Conservation (phyloP, 352 stramenopile genomes). For the Porosira glacialis region DNA sequence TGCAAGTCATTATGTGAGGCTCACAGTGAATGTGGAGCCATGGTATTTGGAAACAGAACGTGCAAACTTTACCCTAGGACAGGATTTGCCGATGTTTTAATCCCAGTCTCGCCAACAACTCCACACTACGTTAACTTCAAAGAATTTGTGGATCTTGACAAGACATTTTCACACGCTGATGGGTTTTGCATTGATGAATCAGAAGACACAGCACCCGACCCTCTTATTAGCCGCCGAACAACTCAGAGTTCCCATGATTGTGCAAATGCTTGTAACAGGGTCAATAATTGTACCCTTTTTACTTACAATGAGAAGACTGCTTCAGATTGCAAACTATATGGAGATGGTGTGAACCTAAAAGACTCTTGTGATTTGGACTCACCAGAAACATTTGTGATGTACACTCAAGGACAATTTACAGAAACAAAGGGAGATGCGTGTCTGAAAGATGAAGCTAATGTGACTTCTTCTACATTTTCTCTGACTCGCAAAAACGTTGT, state of each 20-base stretch:
- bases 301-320: slow-evolving; percentile 15
- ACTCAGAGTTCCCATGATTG: slow-evolving; percentile 22
- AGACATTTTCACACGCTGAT: slow-evolving; percentile 1
- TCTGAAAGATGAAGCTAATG: slow-evolving; percentile 13
- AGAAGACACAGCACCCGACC: neutral
- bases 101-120: neutral
- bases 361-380: neutral
- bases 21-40: slow-evolving; percentile 16
- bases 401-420: slow-evolving; percentile 16
- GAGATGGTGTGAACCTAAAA: slow-evolving; percentile 6
- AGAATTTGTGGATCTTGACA: slow-evolving; percentile 18
- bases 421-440: slow-evolving; percentile 4
- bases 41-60: slow-evolving; percentile 6
- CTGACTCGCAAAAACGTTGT: slow-evolving; percentile 14
- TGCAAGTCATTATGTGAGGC: slow-evolving; percentile 25
- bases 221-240: slow-evolving; percentile 10
- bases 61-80: slow-evolving; percentile 10
- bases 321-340: slow-evolving; percentile 20
- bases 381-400: slow-evolving; percentile 16
- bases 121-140: slow-evolving; percentile 21
- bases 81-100: slow-evolving; percentile 14
- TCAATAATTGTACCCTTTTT: slow-evolving; percentile 9
- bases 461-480: slow-evolving; percentile 1
- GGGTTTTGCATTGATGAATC: slow-evolving; percentile 22
- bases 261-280: slow-evolving; percentile 12